Percentiles rank a stretch among this genome's conserved stretches.
Evolutionary conservation across 2,329 filamentous ascomycete genomes (phyloP).

Genomic region (Aureobasidium vineae): DNA sequence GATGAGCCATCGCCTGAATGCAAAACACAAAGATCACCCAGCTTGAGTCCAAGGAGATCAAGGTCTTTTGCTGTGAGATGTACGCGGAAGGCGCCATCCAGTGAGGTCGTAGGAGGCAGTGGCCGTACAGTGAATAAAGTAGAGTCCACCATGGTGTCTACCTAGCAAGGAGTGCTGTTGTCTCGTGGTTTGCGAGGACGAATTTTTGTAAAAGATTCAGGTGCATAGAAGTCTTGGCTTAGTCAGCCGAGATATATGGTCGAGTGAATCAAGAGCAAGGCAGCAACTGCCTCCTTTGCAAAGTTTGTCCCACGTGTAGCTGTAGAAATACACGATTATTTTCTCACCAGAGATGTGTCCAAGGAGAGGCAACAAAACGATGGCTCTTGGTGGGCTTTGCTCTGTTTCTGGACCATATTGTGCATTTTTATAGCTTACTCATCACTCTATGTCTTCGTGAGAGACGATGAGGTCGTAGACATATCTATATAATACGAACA

Average conservation of each 20-base stretch:
- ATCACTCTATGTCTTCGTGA: background rate
- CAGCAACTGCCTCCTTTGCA: background rate
- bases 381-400: too few species aligned
- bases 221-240: constrained; percentile 18
- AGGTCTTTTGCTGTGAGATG: constrained; percentile 58
- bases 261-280: background rate
- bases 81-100: constrained; percentile 60
- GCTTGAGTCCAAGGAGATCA: constrained; percentile 53
- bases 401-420: background rate
- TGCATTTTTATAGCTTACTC: background rate
- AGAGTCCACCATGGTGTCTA: constrained; percentile 25
- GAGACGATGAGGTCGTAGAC: background rate
- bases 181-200: background rate
- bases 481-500: background rate
- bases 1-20: constrained; percentile 44
- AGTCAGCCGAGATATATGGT: constrained; percentile 8
- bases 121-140: constrained; percentile 54
- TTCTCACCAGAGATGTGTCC: background rate
- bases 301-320: background rate
- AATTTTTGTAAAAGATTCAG: constrained; percentile 24
- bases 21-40: constrained; percentile 60
- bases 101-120: constrained; percentile 47
- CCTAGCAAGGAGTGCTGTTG: background rate
- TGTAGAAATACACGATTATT: background rate
- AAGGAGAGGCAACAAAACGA: background rate